Evolutionary conservation across 257 asterid species (phyloP).

Genomic region (Solanum etuberosum): DNA sequence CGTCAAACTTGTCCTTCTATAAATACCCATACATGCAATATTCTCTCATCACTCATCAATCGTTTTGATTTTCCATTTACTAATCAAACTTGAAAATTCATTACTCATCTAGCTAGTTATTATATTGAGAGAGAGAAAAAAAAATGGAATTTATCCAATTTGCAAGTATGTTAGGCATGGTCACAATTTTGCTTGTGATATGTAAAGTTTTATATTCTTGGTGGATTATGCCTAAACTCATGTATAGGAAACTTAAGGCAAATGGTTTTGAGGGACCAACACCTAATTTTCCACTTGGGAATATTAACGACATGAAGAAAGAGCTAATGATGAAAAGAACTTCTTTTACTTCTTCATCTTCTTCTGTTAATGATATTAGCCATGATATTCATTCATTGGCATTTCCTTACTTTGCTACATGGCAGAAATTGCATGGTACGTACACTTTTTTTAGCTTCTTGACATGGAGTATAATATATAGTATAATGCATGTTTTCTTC

Average conservation of each 20-base stretch:
- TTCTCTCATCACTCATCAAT: background rate
- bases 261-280: slow-evolving; percentile 82
- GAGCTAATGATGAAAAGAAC: background rate
- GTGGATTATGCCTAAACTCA: slow-evolving; percentile 48
- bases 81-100: background rate
- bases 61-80: background rate
- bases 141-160: slow-evolving; percentile 14
- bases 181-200: slow-evolving; percentile 4
- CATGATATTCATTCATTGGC: slow-evolving; percentile 59
- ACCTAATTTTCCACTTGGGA: slow-evolving; percentile 80
- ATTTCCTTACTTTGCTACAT: slow-evolving; percentile 57
- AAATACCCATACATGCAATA: background rate
- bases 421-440: slow-evolving; percentile 71
- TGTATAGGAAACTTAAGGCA: slow-evolving; percentile 30
- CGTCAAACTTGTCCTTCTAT: slow-evolving; percentile 1
- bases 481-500: background rate
- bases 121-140: background rate
- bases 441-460: background rate
- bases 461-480: background rate
- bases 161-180: slow-evolving; percentile 3
- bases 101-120: background rate
- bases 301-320: slow-evolving; percentile 42
- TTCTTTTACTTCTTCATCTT: background rate
- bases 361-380: slow-evolving; percentile 6
- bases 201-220: slow-evolving; percentile 27